Percentiles rank a stretch among this genome's conserved stretches.
These are phyloP conservation scores for Ceratobasidium sp. DNA, from an alignment of 1,284 basidiomycete genomes.

Conservation along the genomic window DNA sequence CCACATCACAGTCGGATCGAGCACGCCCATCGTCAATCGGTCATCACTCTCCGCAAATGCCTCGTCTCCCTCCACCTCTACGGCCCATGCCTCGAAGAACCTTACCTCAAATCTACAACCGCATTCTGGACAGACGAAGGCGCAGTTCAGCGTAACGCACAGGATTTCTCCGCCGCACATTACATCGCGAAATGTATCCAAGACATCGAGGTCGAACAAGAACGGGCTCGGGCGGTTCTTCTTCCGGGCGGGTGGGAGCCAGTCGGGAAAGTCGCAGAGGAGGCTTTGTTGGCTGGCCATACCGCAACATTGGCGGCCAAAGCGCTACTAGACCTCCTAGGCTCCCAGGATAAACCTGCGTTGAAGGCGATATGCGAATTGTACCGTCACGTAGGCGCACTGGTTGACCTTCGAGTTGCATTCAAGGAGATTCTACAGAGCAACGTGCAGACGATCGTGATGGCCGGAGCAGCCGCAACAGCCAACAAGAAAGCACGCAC, in stretches of 20 bases:
- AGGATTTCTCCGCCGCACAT: constrained; percentile 53
- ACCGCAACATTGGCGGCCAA: constrained; percentile 48
- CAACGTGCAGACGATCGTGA: constrained; percentile 67
- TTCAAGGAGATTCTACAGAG: constrained; percentile 65
- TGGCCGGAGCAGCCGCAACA: constrained; percentile 55
- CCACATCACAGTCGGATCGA: constrained; percentile 37
- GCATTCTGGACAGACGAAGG: constrained; percentile 68
- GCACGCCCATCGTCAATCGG: constrained; percentile 54
- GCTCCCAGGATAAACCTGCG: constrained; percentile 63
- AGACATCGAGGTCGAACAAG: constrained; percentile 66
- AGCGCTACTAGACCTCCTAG: constrained; percentile 65
- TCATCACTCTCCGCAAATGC: constrained; percentile 64
- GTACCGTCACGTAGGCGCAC: constrained; percentile 68
- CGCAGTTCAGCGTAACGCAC: constrained; percentile 53
- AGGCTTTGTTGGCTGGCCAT: constrained; percentile 61
- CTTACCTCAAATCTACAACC: constrained; percentile 61
- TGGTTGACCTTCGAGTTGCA: constrained; percentile 67
- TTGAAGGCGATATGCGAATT: constrained; percentile 72
- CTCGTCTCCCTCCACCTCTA: constrained; percentile 68
- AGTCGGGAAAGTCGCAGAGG: constrained; percentile 64
- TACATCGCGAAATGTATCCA: constrained; percentile 66
- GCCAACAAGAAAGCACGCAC: constrained; percentile 42
- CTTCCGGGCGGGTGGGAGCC: constrained; percentile 62
- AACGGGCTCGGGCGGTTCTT: constrained; percentile 64
- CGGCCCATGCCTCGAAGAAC: constrained; percentile 62